A percentile compares a stretch with the other conserved stretches of the same genome.
Conservation (phyloP, 305 asterid species). For the Coffea humblotiana region DNA sequence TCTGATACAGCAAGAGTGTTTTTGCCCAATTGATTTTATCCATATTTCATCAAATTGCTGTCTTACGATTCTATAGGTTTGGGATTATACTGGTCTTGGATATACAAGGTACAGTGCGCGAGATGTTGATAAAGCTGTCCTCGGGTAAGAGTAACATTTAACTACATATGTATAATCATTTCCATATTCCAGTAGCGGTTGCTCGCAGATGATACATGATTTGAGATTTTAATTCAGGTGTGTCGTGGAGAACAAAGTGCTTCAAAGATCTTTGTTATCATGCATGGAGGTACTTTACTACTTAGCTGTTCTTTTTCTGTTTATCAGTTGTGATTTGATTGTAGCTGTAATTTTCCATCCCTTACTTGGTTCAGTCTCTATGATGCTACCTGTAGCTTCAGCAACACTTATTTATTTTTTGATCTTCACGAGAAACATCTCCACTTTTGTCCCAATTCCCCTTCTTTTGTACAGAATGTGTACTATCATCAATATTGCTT, state of each 20-base stretch:
- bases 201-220: constrained; percentile 30
- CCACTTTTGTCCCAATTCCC: neutral
- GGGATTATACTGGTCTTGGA: constrained; percentile 98
- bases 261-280: constrained; percentile 71
- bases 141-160: constrained; percentile 62
- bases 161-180: constrained; percentile 8
- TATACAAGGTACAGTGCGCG: constrained; percentile 86
- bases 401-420: neutral
- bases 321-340: neutral
- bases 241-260: constrained; percentile 98
- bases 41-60: neutral
- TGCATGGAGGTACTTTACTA: constrained; percentile 60
- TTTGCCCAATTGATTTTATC: no score
- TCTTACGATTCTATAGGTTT: constrained; percentile 54
- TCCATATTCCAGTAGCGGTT: constrained; percentile 21
- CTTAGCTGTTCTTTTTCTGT: neutral
- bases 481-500: neutral
- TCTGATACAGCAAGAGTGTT: no score
- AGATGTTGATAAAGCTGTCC: constrained; percentile 69
- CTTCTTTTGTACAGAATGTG: neutral
- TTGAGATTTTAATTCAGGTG: constrained; percentile 61
- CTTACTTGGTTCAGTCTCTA: neutral
- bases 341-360: neutral
- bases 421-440: neutral
- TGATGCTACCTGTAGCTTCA: neutral